phyloP scores from a whole-genome alignment of 176 grass and related monocot genomes.

The Pharus latifolius region DNA sequence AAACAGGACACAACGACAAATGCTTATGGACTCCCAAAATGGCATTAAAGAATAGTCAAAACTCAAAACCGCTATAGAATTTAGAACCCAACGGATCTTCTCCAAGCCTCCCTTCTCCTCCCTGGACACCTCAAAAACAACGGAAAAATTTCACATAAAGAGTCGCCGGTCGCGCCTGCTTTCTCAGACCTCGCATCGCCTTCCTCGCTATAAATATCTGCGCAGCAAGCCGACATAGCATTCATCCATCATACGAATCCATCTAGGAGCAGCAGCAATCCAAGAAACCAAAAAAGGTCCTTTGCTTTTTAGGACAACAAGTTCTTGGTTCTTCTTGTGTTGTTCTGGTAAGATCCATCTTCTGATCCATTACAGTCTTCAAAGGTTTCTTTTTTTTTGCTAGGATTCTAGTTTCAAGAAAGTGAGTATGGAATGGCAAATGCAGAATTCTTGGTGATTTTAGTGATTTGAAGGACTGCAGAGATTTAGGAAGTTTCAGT shows the following conservation, averaged over 20 bases:
- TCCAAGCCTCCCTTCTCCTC: background rate
- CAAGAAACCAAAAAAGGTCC: background rate
- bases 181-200: slow-evolving; percentile 22
- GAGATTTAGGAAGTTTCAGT: background rate
- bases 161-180: slow-evolving; percentile 13
- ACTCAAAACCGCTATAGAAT: too few relatives aligned
- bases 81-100: background rate
- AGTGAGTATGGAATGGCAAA: background rate
- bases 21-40: too few relatives aligned
- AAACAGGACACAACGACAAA: too few relatives aligned
- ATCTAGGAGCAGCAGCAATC: slow-evolving; percentile 7
- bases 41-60: too few relatives aligned
- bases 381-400: background rate
- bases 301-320: background rate
- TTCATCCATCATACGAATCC: background rate
- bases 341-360: slow-evolving; percentile 35
- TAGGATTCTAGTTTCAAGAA: background rate
- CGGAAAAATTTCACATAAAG: background rate
- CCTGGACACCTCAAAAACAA: background rate
- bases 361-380: background rate
- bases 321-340: background rate
- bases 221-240: background rate
- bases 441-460: background rate
- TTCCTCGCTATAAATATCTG: slow-evolving; percentile 9
- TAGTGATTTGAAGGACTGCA: background rate